Base-by-base conservation (phyloP, 1,284 basidiomycete genomes). In the Marasmius fiardii region DNA sequence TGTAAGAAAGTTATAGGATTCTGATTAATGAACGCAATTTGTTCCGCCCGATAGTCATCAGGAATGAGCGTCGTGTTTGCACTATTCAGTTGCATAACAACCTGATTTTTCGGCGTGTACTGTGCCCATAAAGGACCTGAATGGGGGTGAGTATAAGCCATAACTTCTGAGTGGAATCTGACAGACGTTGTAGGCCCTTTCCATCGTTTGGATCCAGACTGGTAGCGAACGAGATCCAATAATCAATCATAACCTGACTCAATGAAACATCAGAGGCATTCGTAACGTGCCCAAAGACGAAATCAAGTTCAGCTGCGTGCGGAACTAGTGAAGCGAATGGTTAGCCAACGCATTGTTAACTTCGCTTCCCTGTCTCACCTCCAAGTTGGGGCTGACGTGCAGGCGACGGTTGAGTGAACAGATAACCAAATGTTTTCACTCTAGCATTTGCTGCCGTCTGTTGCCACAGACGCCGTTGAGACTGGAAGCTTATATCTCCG, bases 141-240 rank as follows among this genome's bases (percentile, higher is more conserved):
- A 33, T 53, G 3, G 37, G 44, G n/a, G 49, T 24, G 43, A 28
- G 26, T 23, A 51, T n/a, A 35, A 41, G 14, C 56, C 28, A 12
- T 11, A 37, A 24, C n/a, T 7, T 6, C 6, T 41, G n/a, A 20
- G n/a, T 16, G 39, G 18, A 1, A 64, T 66, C 11, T 21, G 16
- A 52, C 63, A 31, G 52, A 77, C 75, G 73, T 43, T 55, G 43
- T 21, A 61, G 61, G 18, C 79, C 79, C 26, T 65, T 67, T 6
- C 73, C 73, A 54, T 81, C 79, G 57, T 82, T 82, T 4, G 79
- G 78, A 52, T 77, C 69, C 34, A 79, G 62, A 39, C 71, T 75
- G 1, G 71, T 74, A 0, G 73, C 74, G 55, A 81, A 81, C 0
- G 79, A 80, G n/a, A 81, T 65, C 78, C 78, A 81, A 55, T 80